These are phyloP conservation scores for Abrus pulchellus DNA, from an alignment of 306 rosid species.

Conservation along the genomic window DNA sequence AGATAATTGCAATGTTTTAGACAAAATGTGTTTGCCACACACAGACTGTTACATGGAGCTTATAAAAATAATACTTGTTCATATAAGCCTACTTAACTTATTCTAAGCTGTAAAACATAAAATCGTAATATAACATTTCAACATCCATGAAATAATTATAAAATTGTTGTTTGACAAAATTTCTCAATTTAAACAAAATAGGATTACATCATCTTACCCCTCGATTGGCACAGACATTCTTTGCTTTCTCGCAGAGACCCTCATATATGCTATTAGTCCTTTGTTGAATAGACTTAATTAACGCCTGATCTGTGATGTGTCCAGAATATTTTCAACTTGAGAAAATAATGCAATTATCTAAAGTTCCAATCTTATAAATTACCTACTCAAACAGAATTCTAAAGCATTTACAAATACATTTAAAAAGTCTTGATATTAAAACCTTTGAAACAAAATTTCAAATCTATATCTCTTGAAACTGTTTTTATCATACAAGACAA, in stretches of 20 bases:
- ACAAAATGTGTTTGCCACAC: too few species aligned
- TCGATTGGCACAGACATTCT: slow-evolving; percentile 21
- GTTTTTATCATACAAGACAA: background rate
- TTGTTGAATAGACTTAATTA: background rate
- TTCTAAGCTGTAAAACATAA: too few species aligned
- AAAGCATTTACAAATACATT: background rate
- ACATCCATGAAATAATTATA: background rate
- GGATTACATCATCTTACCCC: background rate
- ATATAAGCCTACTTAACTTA: too few species aligned
- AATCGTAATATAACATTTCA: background rate
- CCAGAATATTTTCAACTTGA: background rate
- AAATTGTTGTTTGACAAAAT: background rate
- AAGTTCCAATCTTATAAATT: background rate
- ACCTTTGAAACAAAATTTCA: too few species aligned
- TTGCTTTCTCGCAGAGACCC: slow-evolving; percentile 23
- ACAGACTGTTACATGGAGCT: too few species aligned
- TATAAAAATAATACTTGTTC: too few species aligned
- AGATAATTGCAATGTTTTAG: too few species aligned
- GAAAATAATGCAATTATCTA: background rate
- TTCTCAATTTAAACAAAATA: background rate
- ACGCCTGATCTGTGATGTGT: background rate
- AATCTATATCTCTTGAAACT: background rate
- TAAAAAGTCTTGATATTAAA: too few species aligned
- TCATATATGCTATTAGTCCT: background rate
- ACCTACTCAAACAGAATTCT: background rate